Base-by-base conservation (phyloP, 129 eudicot species). In the Dittrichia graveolens region DNA sequence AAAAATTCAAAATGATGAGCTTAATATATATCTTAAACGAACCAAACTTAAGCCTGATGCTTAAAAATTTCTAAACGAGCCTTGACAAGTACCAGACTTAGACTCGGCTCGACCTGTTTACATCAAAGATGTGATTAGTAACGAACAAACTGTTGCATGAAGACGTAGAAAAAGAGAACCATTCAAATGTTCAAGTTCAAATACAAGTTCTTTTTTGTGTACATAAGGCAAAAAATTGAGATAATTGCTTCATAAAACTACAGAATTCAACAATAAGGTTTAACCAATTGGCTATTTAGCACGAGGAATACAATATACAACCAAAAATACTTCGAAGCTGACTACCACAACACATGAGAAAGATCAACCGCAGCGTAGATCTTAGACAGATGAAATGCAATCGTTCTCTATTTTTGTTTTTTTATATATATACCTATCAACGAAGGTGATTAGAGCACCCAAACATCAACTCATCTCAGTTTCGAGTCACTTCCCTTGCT, bases 401-500 rank as follows among this genome's bases (percentile, higher is more conserved):
- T 69, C 49, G 8, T 66, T 67, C 80, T 42, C 79, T 75, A 55
- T 14, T 16, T 13, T 63, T 69, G 31, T 37, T 50, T 59, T 48
- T n/a, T 6, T 67, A 10, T 50, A 61, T 78, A 71, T 35, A 63
- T 78, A 69, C 76, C 57, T 13, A 70, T 11, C 43, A 3, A 39
- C 8, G 40, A 50, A 54, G 53, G n/a, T 24, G 31, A 24, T 24
- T 24, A 56, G 14, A n/a, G 38, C 5, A 37, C 16, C 24, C 41
- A 67, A 67, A 40, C 19, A 57, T 61, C 3, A 62, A 62, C 76
- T 78, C 82, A 78, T 78, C 82, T 64, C 78, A 71, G 61, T 73
- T 78, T 78, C 5, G 82, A 86, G 46, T 95, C 99, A 48, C 88
- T 84, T 50, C 92, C 97, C 76, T 95, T 95, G 97, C 99, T 91